Evolutionary conservation across 192 early-diverging fungal genomes (phyloP).

Genomic region (Gaertneriomyces semiglobifer): DNA sequence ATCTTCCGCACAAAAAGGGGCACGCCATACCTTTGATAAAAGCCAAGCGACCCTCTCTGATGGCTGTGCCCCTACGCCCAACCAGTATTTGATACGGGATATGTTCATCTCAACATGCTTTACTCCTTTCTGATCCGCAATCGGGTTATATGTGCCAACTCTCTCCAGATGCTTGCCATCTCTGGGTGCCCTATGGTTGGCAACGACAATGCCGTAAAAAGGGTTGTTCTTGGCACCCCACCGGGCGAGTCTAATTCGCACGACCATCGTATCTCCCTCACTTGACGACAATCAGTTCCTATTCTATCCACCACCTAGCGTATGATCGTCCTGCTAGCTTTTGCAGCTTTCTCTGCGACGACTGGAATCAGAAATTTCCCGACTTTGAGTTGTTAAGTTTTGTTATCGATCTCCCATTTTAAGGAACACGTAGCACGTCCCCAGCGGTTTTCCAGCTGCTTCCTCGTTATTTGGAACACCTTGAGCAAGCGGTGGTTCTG

Average conservation of each 20-base stretch:
- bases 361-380: no score
- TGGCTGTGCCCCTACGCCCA: constrained; percentile 94
- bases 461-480: no score
- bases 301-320: no score
- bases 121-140: constrained; percentile 64
- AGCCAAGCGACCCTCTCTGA: constrained; percentile 84
- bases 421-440: no score
- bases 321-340: no score
- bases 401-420: no score
- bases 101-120: constrained; percentile 85
- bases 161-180: constrained; percentile 88
- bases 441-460: no score
- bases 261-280: constrained; percentile 19
- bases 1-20: neutral
- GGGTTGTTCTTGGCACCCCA: constrained; percentile 87
- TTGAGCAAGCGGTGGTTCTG: no score
- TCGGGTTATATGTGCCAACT: constrained; percentile 87
- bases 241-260: constrained; percentile 76
- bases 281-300: neutral
- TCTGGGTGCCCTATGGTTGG: constrained; percentile 72
- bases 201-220: constrained; percentile 92
- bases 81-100: constrained; percentile 94
- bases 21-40: constrained; percentile 67
- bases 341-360: no score
- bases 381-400: no score